Conservation (phyloP, 768 basidiomycete species). For the Tubosaeta sp. region DNA sequence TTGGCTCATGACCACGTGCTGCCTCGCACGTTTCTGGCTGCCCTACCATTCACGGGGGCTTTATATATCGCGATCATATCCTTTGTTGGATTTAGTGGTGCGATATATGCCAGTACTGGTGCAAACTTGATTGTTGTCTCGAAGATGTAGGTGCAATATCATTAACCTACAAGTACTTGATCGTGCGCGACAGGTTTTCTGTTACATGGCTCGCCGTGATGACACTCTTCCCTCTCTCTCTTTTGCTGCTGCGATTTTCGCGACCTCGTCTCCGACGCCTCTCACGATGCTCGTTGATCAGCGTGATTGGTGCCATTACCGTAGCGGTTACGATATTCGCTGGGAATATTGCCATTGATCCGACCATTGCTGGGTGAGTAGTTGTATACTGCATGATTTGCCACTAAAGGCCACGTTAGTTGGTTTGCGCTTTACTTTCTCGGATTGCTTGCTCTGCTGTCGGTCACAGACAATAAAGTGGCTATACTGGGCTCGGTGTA, state of each 20-base stretch:
- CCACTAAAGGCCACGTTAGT: slow-evolving; percentile 25
- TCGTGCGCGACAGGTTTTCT: slow-evolving; percentile 47
- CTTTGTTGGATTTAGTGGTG: slow-evolving; percentile 46
- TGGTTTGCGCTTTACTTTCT: slow-evolving; percentile 64
- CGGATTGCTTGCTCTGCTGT: slow-evolving; percentile 45
- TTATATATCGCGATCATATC: slow-evolving; percentile 49
- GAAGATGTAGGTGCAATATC: slow-evolving; percentile 42
- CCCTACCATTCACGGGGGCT: slow-evolving; percentile 46
- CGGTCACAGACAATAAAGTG: slow-evolving; percentile 51
- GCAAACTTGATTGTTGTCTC: slow-evolving; percentile 51
- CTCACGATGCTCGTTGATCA: slow-evolving; percentile 36
- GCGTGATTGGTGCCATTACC: slow-evolving; percentile 40
- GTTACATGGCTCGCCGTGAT: slow-evolving; percentile 65
- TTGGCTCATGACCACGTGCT: slow-evolving; percentile 58
- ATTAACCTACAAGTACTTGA: not conserved
- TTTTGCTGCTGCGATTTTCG: slow-evolving; percentile 61
- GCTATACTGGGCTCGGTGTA: slow-evolving; percentile 48
- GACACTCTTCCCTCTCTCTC: slow-evolving; percentile 57
- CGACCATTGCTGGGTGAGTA: slow-evolving; percentile 50
- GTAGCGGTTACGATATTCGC: slow-evolving; percentile 44
- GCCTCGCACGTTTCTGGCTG: slow-evolving; percentile 47
- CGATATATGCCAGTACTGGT: slow-evolving; percentile 57
- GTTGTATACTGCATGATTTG: not conserved
- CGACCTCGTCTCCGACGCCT: slow-evolving; percentile 52
- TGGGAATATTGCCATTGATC: slow-evolving; percentile 60